phyloP scores from a whole-genome alignment of 345 rosid genomes.

The Euclidium syriacum region DNA sequence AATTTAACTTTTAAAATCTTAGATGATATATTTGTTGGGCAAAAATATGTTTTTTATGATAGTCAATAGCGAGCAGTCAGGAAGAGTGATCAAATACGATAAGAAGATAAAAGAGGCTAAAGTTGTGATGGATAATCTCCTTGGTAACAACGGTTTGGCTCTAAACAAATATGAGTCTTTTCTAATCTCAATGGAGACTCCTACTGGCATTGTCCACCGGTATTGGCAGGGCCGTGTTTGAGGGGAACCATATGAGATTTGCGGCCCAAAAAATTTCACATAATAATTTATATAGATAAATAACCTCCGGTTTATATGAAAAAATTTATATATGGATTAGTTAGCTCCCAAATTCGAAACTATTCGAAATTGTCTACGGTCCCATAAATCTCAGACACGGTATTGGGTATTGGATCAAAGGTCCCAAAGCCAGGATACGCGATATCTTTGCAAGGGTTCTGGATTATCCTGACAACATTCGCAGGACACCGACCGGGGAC shows the following conservation, averaged over 20 bases:
- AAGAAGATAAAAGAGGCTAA: conserved; percentile 16
- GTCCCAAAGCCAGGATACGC: conserved; percentile 29
- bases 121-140: conserved; percentile 28
- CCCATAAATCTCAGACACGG: no score
- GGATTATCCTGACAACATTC: conserved; percentile 19
- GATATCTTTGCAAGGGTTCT: conserved; percentile 16
- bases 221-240: no score
- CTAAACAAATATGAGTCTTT: conserved; percentile 52
- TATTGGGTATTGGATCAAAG: conserved; percentile 44
- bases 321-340: no score
- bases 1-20: no score
- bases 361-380: no score
- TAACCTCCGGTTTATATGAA: no score
- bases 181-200: conserved; percentile 41
- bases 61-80: background rate
- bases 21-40: background rate
- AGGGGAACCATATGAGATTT: no score
- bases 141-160: conserved; percentile 60
- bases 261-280: no score
- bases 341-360: no score
- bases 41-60: background rate
- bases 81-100: conserved; percentile 19
- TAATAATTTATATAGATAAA: no score
- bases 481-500: conserved; percentile 5
- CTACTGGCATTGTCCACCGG: conserved; percentile 30